Evolutionary conservation across 495 filamentous ascomycete species (phyloP), one percentile per base, ranked within the genome.

Genomic region (Penicillium flavigenum): DNA sequence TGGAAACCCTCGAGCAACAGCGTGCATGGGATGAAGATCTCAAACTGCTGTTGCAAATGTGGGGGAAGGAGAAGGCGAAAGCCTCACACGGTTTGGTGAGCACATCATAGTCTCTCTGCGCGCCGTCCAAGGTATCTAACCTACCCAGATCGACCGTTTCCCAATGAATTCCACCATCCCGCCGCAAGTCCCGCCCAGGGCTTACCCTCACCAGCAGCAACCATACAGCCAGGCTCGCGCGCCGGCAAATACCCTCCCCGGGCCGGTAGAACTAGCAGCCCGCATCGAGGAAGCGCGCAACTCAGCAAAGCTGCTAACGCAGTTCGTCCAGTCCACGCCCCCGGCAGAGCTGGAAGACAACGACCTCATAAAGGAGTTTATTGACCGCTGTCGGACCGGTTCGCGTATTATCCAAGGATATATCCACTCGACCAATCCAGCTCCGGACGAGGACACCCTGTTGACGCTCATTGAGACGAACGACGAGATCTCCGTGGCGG

Each of bases 391-490:
- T 65, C 83, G 85, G 54, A 80, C 83, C 39, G 92, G 94, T 0
- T 86, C 86, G 14, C 82, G 87, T 32, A 86, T 85, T 56, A 83
- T 99, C 53, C 89, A 95, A 59, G 77, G 74, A 20, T 98, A 96
- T 73, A 96, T 98, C 74, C 75, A 86, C 36, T 81, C 85, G 45
- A 85, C 87, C 17, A 81, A 87, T 62, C 93, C 93, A 0, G 63
- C 83, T 1, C 92, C 92, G 4, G 94, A 99, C 65, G 91, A 93
- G 66, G 88, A 96, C 63, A 98, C 94, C 1, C 84, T 99, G 71
- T 83, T 91, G 58, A 92, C 86, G 19, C 74, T 99, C 46, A 96
- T 99, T 67, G 92, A 98, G 72, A 93, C 91, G 38, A 96, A 95
- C 66, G 95, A 98, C 64, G 86, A 91, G 65, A 77, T 98, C 19